These are phyloP conservation scores for Elongisporangium prolatum DNA, from an alignment of 352 stramenopile genomes.

Conservation along the genomic window DNA sequence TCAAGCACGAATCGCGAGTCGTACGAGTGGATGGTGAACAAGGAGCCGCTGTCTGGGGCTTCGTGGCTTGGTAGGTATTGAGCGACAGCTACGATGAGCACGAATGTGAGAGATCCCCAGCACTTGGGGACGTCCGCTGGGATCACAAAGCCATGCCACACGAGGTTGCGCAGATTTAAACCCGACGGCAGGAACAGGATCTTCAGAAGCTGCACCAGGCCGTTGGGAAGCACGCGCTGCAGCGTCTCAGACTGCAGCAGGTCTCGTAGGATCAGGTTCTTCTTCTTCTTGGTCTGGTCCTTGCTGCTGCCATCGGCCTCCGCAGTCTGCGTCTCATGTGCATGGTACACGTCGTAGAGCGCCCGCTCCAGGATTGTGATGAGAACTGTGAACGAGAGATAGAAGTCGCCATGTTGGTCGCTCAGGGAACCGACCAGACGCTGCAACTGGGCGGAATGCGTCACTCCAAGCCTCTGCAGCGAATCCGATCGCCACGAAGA, in stretches of 20 bases:
- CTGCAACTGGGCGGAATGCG: conserved; percentile 20
- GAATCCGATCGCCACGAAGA: conserved; percentile 1
- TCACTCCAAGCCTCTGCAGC: conserved; percentile 7
- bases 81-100: conserved; percentile 35
- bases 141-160: conserved; percentile 64
- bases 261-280: conserved; percentile 68
- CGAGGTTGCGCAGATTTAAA: conserved; percentile 62
- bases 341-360: conserved; percentile 49
- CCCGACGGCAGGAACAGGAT: conserved; percentile 56
- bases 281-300: conserved; percentile 21
- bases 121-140: conserved; percentile 51
- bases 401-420: conserved; percentile 35
- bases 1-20: conserved; percentile 29
- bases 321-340: conserved; percentile 10
- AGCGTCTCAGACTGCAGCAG: conserved; percentile 45
- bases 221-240: conserved; percentile 19
- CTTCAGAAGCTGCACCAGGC: conserved; percentile 40
- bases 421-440: conserved; percentile 19
- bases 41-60: neutral
- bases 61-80: neutral
- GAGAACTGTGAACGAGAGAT: conserved; percentile 44
- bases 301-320: neutral
- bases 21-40: conserved; percentile 14
- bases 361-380: conserved; percentile 60
- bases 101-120: conserved; percentile 39